Evolutionary conservation across 305 asterid species (phyloP).

Genomic region (Solanum hybrid): DNA sequence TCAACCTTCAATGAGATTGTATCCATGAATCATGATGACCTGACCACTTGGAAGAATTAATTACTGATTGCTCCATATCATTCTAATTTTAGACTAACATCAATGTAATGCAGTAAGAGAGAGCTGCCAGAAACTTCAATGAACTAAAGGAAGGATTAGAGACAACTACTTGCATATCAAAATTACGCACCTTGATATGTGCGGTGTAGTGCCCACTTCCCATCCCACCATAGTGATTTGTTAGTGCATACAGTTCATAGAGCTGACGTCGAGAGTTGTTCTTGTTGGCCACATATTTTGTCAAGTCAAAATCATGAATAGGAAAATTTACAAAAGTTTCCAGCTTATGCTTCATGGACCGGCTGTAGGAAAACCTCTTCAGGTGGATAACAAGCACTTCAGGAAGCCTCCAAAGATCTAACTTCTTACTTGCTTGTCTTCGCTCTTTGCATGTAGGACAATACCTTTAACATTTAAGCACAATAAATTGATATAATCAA

Average conservation of each 20-base stretch:
- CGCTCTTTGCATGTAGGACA: conserved; percentile 99
- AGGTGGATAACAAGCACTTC: conserved; percentile 96
- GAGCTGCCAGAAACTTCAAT: neutral
- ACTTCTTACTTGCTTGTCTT: conserved; percentile 97
- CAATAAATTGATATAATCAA: neutral
- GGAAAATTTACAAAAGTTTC: conserved; percentile 97
- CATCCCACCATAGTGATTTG: conserved; percentile 95
- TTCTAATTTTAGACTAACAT: neutral
- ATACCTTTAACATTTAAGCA: conserved; percentile 45
- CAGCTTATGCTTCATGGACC: conserved; percentile 96
- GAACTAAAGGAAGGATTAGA: neutral
- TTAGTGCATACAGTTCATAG: conserved; percentile 91
- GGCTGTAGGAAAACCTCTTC: conserved; percentile 90
- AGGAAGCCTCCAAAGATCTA: conserved; percentile 99
- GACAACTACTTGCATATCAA: neutral
- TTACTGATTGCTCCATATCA: neutral
- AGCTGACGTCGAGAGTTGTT: conserved; percentile 69
- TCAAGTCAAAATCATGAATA: conserved; percentile 83
- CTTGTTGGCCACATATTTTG: conserved; percentile 86
- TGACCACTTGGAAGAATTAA: neutral
- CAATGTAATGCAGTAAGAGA: neutral
- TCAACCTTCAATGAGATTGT: neutral
- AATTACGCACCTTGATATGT: conserved; percentile 61
- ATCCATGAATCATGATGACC: neutral
- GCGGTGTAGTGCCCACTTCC: conserved; percentile 99